phyloP scores from a whole-genome alignment of 116 monocot species.

The Papilionanthe hybrid region DNA sequence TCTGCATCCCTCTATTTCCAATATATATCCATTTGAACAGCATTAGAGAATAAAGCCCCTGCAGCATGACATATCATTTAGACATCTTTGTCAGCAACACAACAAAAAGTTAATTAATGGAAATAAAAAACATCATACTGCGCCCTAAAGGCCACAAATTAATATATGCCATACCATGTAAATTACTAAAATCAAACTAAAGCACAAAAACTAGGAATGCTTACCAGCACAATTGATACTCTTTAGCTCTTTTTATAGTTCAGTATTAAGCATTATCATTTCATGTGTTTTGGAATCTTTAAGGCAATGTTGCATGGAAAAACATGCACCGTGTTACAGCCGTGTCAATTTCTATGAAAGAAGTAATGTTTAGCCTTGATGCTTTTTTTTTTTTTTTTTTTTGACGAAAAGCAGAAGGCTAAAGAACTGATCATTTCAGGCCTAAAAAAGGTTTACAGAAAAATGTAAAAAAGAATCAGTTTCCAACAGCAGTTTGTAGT shows the following conservation, averaged over 20 bases:
- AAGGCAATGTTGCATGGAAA: not conserved
- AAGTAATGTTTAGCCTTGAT: too few species aligned
- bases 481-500: not conserved
- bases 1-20: slow-evolving; percentile 91
- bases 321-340: not conserved
- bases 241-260: not conserved
- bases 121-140: not conserved
- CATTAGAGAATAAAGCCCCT: slow-evolving; percentile 41
- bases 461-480: slow-evolving; percentile 6
- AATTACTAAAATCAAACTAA: not conserved
- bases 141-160: not conserved
- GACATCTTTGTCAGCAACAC: not conserved
- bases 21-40: slow-evolving; percentile 56
- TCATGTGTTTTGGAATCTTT: not conserved
- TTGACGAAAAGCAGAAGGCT: not conserved
- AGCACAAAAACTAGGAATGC: not conserved
- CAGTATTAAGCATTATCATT: not conserved
- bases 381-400: too few species aligned
- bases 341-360: too few species aligned
- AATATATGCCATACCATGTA: not conserved
- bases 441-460: not conserved
- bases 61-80: slow-evolving; percentile 14
- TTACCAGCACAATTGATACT: not conserved
- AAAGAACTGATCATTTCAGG: not conserved
- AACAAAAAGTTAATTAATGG: not conserved